Percentiles rank a stretch among this genome's conserved stretches.
These are phyloP conservation scores for Aureobasidium sp. DNA, from an alignment of 2,329 filamentous ascomycete species.

Conservation along the genomic window DNA sequence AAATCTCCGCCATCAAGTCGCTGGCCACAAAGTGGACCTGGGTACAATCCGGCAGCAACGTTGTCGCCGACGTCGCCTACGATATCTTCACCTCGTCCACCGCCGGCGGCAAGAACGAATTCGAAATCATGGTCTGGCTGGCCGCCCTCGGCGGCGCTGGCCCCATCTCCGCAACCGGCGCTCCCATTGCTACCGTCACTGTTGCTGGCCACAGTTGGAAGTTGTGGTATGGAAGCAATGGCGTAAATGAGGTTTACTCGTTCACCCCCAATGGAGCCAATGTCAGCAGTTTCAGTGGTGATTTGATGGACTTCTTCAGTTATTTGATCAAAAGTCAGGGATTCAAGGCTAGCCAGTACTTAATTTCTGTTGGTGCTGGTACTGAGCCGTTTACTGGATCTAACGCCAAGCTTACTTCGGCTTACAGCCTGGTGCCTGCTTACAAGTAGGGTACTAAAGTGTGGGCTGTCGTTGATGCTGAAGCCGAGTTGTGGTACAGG, in stretches of 20 bases:
- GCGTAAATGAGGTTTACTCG: conserved; percentile 51
- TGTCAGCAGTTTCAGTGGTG: conserved; percentile 47
- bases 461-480: neutral
- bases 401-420: conserved; percentile 36
- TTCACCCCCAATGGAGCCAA: conserved; percentile 43
- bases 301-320: conserved; percentile 49
- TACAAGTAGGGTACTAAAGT: neutral
- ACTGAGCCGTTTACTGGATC: conserved; percentile 50
- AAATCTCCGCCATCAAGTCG: conserved; percentile 31
- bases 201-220: conserved; percentile 50
- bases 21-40: conserved; percentile 41
- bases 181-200: conserved; percentile 44
- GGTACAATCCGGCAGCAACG: conserved; percentile 40
- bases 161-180: conserved; percentile 50
- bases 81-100: conserved; percentile 51
- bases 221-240: conserved; percentile 54
- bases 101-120: conserved; percentile 40
- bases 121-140: conserved; percentile 62
- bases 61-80: conserved; percentile 53
- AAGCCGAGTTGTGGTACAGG: neutral
- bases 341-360: conserved; percentile 42
- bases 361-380: conserved; percentile 47
- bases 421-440: conserved; percentile 11
- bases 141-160: conserved; percentile 49
- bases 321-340: conserved; percentile 47